Evolutionary conservation across 768 basidiomycete genomes (phyloP), one percentile per base, ranked within the genome.

Genomic region (Heimioporus sp.): DNA sequence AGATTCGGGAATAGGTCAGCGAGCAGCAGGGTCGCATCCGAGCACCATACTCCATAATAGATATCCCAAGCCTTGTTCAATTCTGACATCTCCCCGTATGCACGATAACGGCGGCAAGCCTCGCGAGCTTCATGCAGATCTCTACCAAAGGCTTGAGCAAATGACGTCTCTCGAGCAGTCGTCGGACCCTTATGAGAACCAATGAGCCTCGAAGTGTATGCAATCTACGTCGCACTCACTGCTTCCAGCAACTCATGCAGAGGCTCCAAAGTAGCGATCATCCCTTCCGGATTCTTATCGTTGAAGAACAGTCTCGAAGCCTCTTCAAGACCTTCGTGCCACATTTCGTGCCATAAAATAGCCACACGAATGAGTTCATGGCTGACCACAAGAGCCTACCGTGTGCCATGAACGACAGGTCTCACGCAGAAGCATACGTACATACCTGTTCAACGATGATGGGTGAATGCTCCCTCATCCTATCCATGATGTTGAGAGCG

Each of bases 1-100:
- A 57, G 7, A 37, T 40, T 38, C 16, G 15, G 12, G 12, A 53
- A 42, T 28, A 35, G 39, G 46, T 58, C 19, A 52, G 44, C 36
- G 17, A 35, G 48, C 46, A 19, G 16, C 13, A 35, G 32, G 30
- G 38, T 12, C 10, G 35, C 5, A 19, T n/a, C 68, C 5, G 1
- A 39, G 15, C 34, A 38, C 19, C 85, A 56, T 64, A 92, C 93
- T 43, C 83, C 84, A 63, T 98, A 99, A 70, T 99, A 99, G 24
- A 98, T 94, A 63, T 98, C 97, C 97, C 97, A 99, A 31, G 97
- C 97, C 64, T 90, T 92, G 66, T 98, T 97, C 43, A 99, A 73
- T 65, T 98, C 93, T 45, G 82, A 84, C 50, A 83, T 80, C 65
- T 99, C 95, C 21, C 90, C 90, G 63, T 90, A 90, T 19, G 81